phyloP scores from a whole-genome alignment of 306 rosid genomes.

The Inga laurina region DNA sequence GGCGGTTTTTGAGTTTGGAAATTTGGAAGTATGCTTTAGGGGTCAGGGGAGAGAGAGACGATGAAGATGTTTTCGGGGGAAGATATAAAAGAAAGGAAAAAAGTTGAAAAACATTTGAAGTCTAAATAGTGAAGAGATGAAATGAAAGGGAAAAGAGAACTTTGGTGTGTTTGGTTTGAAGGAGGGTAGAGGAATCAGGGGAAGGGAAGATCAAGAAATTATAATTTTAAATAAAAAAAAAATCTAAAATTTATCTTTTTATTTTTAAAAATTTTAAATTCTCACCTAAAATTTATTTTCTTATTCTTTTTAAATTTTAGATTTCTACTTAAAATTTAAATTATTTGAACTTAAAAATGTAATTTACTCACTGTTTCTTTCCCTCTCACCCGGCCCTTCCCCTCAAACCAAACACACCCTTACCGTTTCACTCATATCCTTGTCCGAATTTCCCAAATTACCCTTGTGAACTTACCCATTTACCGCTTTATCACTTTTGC shows the following conservation, averaged over 20 bases:
- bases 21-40: slow-evolving; percentile 23
- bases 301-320: too few species aligned
- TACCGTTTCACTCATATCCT: not conserved
- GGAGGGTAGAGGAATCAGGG: too few species aligned
- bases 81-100: not conserved
- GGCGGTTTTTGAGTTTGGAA: slow-evolving; percentile 56
- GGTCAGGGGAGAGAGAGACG: not conserved
- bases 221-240: too few species aligned
- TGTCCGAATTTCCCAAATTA: not conserved
- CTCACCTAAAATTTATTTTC: too few species aligned
- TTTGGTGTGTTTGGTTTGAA: too few species aligned
- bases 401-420: not conserved
- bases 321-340: too few species aligned
- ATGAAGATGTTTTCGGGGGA: slow-evolving; percentile 15
- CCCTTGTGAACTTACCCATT: not conserved
- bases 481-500: not conserved
- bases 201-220: too few species aligned
- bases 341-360: too few species aligned
- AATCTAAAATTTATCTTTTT: too few species aligned
- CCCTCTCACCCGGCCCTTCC: too few species aligned
- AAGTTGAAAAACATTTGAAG: not conserved
- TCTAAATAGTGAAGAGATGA: not conserved
- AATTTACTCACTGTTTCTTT: too few species aligned
- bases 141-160: not conserved
- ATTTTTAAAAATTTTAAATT: too few species aligned